These are phyloP conservation scores for Aureobasidium sp. DNA, from an alignment of 2,329 filamentous ascomycete species.

Conservation along the genomic window DNA sequence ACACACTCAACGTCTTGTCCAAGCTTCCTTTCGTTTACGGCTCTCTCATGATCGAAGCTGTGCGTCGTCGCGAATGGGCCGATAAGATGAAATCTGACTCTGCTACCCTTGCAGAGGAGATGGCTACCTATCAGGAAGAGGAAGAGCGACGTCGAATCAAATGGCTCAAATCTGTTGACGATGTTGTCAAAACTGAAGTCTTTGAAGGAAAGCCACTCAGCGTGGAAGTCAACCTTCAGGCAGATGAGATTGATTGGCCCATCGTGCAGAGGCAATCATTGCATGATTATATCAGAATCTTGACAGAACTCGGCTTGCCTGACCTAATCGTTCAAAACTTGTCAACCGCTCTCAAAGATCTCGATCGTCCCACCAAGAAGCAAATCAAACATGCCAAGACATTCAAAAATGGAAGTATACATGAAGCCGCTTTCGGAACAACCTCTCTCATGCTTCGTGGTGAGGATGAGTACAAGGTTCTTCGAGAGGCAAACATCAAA, in stretches of 20 bases:
- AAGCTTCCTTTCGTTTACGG: conserved; percentile 86
- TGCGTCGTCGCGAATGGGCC: conserved; percentile 81
- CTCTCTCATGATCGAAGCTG: conserved; percentile 76
- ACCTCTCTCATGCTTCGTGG: conserved; percentile 78
- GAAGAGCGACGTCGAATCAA: conserved; percentile 81
- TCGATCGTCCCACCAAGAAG: conserved; percentile 76
- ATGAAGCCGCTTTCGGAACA: conserved; percentile 80
- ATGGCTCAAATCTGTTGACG: conserved; percentile 81
- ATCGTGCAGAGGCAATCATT: conserved; percentile 67
- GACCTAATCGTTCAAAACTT: conserved; percentile 63
- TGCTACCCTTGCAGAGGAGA: conserved; percentile 80
- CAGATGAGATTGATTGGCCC: conserved; percentile 77
- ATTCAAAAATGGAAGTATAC: conserved; percentile 93
- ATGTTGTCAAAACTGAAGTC: conserved; percentile 60
- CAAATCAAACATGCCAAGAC: conserved; percentile 82
- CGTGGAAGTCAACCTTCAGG: conserved; percentile 78
- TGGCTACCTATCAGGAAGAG: conserved; percentile 86
- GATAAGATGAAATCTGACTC: conserved; percentile 87
- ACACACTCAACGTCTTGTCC: conserved; percentile 71
- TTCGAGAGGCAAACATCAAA: conserved; percentile 51
- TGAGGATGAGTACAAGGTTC: conserved; percentile 66
- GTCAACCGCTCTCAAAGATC: conserved; percentile 66
- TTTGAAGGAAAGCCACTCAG: conserved; percentile 64
- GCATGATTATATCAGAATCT: conserved; percentile 60
- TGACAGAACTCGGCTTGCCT: conserved; percentile 61